Conservation (phyloP, 345 rosid species). For the Murraya koenigii region DNA sequence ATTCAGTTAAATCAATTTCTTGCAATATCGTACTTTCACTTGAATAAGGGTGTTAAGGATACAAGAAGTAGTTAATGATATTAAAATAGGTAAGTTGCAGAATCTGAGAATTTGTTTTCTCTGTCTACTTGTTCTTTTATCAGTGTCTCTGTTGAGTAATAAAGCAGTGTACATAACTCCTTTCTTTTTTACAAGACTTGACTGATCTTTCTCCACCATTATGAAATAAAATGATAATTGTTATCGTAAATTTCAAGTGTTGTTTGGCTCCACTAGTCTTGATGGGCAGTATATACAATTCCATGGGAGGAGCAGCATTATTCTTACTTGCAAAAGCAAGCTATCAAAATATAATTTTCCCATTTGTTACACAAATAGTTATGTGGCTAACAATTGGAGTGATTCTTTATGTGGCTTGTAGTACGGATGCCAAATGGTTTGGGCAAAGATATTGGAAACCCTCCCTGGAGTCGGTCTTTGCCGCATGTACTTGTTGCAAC, state of each 20-base stretch:
- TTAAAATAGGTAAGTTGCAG: conserved; percentile 5
- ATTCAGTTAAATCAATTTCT: not conserved
- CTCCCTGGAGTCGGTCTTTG: conserved; percentile 81
- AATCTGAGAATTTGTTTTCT: not conserved
- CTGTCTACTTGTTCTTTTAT: not conserved
- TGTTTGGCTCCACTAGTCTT: not conserved
- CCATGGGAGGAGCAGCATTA: not conserved
- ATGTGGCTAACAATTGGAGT: conserved; percentile 10
- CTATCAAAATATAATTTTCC: not conserved
- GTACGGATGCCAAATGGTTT: conserved; percentile 48
- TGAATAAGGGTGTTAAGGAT: conserved; percentile 8
- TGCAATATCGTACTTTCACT: not conserved
- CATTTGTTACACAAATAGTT: not conserved
- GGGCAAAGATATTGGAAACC: conserved; percentile 61
- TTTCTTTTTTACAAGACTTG: not conserved
- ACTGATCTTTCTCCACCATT: not conserved
- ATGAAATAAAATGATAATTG: not conserved
- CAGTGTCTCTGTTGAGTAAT: not conserved
- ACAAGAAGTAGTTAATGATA: not conserved
- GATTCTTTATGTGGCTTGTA: conserved; percentile 29
- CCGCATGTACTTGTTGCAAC: conserved; percentile 77
- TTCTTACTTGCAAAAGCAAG: not conserved
- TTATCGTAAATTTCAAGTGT: not conserved
- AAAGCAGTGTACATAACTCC: not conserved
- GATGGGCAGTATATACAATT: not conserved